Evolutionary conservation across 306 rosid genomes (phyloP).

Genomic region (Vigna trinervia): DNA sequence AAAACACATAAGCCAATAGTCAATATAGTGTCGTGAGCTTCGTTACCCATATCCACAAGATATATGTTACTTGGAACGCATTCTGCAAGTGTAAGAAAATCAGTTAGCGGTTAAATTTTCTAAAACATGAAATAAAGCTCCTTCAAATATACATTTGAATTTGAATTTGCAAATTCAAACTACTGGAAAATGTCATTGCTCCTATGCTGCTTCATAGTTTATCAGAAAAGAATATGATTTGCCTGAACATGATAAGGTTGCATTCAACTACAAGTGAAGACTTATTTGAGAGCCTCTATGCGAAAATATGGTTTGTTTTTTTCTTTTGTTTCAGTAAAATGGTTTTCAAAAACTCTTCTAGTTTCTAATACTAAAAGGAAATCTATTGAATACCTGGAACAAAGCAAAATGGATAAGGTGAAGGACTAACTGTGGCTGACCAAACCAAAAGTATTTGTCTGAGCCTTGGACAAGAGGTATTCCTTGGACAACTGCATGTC

Average conservation of each 20-base stretch:
- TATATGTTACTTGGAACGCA: slow-evolving; percentile 83
- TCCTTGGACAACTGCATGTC: slow-evolving; percentile 90
- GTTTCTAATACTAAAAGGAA: slow-evolving; percentile 7
- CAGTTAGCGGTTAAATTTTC: slow-evolving; percentile 18
- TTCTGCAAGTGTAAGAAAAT: slow-evolving; percentile 68
- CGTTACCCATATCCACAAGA: slow-evolving; percentile 87
- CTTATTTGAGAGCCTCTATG: too few species aligned
- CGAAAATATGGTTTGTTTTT: too few species aligned
- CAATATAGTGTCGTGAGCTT: slow-evolving; percentile 25
- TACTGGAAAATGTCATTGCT: not conserved
- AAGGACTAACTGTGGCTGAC: slow-evolving; percentile 84
- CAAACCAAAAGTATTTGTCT: slow-evolving; percentile 90
- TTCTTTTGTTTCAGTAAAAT: too few species aligned
- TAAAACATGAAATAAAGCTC: slow-evolving; percentile 3
- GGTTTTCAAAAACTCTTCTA: not conserved
- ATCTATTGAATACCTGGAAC: slow-evolving; percentile 70
- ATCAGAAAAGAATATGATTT: slow-evolving; percentile 43
- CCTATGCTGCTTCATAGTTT: not conserved
- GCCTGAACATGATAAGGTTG: not conserved
- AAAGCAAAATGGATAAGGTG: slow-evolving; percentile 92
- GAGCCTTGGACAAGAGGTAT: slow-evolving; percentile 96
- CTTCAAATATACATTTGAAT: too few species aligned
- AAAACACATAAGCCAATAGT: slow-evolving; percentile 5
- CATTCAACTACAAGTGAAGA: not conserved
- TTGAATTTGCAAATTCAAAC: not conserved